Evolutionary conservation across 2,329 filamentous ascomycete genomes (phyloP), one percentile per base, ranked within the genome.

Genomic region (Aspergillus hortae): DNA sequence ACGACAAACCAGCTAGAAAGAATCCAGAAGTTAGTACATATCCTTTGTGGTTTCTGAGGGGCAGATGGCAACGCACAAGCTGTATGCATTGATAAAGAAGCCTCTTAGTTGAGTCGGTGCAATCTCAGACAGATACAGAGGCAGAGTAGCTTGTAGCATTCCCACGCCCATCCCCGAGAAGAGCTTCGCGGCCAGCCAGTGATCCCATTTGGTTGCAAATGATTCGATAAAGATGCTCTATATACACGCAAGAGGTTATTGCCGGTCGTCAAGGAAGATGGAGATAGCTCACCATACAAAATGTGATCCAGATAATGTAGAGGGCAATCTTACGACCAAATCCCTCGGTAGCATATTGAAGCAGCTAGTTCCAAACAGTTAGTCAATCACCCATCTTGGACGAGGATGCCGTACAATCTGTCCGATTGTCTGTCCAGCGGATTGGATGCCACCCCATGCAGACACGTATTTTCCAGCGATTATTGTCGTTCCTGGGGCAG

Each of bases 141-240:
- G 73, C 30, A 77, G 52, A 0, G 74, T 75, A 6, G 70, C 67
- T 49, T 76, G 73, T 3, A 77, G 58, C 56, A 72, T 72, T 3
- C 74, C 74, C 1, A 75, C 70, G 3, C 72, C 75, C 51, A 75
- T 70, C 11, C 74, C 75, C 2, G 64, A 64, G 43, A 66, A 65
- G 3, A 66, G 56, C 36, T 66, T 66, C 6, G 64, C 64, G 6
- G 70, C 65, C 0, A 75, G 67, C 73, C 74, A 77, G 55, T 71
- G 69, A 6, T 68, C 56, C 73, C 73, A 76, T 2, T 51, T 54
- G 2, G 67, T 64, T 1, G 70, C 67, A 4, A 76, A 58, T 0
- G 63, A 63, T 51, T 77, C 74, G 15, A 66, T 64, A 14, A 74
- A 63, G 17, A 74, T 61, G 44, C 73, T 75, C 52, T 62, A 25